Conservation (phyloP, 2,329 filamentous ascomycete genomes). For the Phialocephala sp. region DNA sequence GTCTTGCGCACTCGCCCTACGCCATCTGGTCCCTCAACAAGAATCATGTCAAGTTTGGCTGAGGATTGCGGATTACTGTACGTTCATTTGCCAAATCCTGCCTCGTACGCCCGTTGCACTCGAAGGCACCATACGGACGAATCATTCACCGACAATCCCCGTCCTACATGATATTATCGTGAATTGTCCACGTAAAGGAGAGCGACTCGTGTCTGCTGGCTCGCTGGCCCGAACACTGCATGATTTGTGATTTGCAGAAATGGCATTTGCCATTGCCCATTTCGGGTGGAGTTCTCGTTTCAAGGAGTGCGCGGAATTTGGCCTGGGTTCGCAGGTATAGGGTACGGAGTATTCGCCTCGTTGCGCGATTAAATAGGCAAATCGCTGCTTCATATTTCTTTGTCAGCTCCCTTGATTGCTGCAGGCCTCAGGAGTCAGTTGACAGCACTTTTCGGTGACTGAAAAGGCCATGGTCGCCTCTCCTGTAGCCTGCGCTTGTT, state of each 20-base stretch:
- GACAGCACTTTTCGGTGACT: background rate
- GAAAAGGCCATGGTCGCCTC: slow-evolving; percentile 2
- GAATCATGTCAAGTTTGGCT: background rate
- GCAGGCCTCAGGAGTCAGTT: background rate
- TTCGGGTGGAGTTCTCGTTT: slow-evolving; percentile 7
- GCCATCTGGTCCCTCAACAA: background rate
- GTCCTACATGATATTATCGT: slow-evolving; percentile 4
- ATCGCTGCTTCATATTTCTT: slow-evolving; percentile 13
- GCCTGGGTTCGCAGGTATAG: background rate
- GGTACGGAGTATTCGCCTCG: background rate
- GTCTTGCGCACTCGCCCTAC: background rate
- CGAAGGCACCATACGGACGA: background rate
- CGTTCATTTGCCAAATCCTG: background rate
- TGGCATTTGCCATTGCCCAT: slow-evolving; percentile 8
- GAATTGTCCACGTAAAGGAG: slow-evolving; percentile 2
- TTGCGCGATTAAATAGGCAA: slow-evolving; percentile 21
- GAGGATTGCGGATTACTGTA: background rate
- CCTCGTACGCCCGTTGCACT: background rate
- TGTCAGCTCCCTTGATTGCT: slow-evolving; percentile 14
- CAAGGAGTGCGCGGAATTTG: slow-evolving; percentile 2
- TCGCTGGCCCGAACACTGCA: slow-evolving; percentile 4
- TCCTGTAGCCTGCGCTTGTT: slow-evolving; percentile 3
- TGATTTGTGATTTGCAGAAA: slow-evolving; percentile 6
- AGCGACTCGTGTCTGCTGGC: slow-evolving; percentile 2
- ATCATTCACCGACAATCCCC: background rate